A percentile compares a stretch with the other conserved stretches of the same genome.
These are phyloP conservation scores for Nematocida ausubeli DNA, from an alignment of 371 early-diverging fungal genomes.

Conservation along the genomic window DNA sequence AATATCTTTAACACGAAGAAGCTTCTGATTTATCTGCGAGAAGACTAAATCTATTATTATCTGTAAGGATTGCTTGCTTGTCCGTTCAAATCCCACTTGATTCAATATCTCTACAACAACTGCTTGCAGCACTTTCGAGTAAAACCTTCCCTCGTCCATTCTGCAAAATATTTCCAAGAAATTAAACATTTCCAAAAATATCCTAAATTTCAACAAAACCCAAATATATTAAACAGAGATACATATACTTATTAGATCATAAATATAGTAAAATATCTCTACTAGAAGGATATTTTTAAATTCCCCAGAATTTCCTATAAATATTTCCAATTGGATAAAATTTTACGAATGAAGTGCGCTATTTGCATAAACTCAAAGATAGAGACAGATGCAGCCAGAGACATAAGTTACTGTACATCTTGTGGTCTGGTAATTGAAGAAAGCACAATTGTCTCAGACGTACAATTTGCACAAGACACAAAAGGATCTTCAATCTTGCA, in stretches of 20 bases:
- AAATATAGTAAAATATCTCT: too few species aligned
- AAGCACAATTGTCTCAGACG: conserved; percentile 83
- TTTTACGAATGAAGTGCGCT: conserved; percentile 57
- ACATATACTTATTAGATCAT: too few species aligned
- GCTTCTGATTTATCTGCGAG: neutral
- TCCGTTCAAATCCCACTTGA: conserved; percentile 52
- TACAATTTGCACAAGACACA: conserved; percentile 79
- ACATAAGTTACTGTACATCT: conserved; percentile 64
- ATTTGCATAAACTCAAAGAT: conserved; percentile 62
- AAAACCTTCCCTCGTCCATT: conserved; percentile 36
- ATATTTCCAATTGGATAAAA: too few species aligned
- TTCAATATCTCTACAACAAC: conserved; percentile 41
- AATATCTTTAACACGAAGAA: neutral
- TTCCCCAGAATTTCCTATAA: too few species aligned
- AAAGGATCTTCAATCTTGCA: conserved; percentile 58
- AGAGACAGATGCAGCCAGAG: conserved; percentile 61
- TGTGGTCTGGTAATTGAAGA: conserved; percentile 80
- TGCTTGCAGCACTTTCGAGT: conserved; percentile 33
- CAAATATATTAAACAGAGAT: too few species aligned
- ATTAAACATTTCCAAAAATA: neutral
- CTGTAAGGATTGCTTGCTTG: conserved; percentile 36
- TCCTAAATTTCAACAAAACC: too few species aligned
- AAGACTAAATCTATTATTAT: conserved; percentile 19
- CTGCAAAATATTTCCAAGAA: conserved; percentile 9
- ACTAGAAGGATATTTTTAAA: too few species aligned